Conservation (phyloP, 2,329 filamentous ascomycete genomes). For the Alternaria longipes region DNA sequence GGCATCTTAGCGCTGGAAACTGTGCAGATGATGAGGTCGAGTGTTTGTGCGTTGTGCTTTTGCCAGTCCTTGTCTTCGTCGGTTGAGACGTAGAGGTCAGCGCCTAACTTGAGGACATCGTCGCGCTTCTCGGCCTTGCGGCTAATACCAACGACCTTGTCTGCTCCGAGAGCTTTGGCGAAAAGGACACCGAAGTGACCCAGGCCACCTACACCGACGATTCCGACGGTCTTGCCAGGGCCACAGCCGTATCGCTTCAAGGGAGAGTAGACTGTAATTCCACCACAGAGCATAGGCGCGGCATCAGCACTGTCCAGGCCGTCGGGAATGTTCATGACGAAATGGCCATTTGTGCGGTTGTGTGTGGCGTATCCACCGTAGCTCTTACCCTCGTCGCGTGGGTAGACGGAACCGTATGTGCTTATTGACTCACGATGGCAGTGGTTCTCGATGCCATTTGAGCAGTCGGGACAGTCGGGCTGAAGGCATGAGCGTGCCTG, state of each 20-base stretch:
- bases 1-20: constrained; percentile 62
- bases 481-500: constrained; percentile 58
- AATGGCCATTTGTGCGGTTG: constrained; percentile 78
- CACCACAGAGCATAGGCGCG: constrained; percentile 84
- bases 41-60: constrained; percentile 60
- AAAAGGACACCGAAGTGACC: constrained; percentile 78
- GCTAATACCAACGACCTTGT: constrained; percentile 71
- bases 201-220: constrained; percentile 77
- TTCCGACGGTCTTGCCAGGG: constrained; percentile 78
- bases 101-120: constrained; percentile 67
- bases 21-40: constrained; percentile 69
- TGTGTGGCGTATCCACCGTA: constrained; percentile 72
- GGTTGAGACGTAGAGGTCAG: constrained; percentile 69
- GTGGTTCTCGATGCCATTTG: constrained; percentile 60
- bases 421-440: constrained; percentile 53
- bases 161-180: constrained; percentile 74
- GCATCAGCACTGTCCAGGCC: constrained; percentile 67
- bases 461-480: constrained; percentile 56
- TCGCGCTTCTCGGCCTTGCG: constrained; percentile 68
- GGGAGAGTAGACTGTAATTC: constrained; percentile 80
- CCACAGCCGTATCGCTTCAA: constrained; percentile 77
- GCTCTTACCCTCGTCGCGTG: constrained; percentile 65
- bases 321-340: constrained; percentile 77
- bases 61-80: constrained; percentile 68
- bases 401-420: constrained; percentile 58